Evolutionary conservation across 2,329 filamentous ascomycete genomes (phyloP), one percentile per base, ranked within the genome.

Genomic region (Anthostomella pinea): DNA sequence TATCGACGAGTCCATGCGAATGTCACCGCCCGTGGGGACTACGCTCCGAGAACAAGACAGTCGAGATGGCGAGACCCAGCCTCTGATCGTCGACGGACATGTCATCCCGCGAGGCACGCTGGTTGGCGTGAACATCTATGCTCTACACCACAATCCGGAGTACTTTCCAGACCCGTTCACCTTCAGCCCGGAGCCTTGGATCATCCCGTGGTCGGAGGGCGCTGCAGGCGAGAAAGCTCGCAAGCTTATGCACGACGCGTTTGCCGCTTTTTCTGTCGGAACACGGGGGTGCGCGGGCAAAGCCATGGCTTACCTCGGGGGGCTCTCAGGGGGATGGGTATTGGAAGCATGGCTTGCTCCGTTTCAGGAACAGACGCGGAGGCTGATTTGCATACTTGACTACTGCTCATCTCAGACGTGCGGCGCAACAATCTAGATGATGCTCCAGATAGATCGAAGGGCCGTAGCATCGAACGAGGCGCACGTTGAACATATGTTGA

Each of bases 1-100:
- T 33, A 39, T 39, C 16, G 36, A 39, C 19, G 36, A 39, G 24
- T 15, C 26, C 9, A 13, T 45, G 13, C 39, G 42, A 7, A 33
- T 42, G 11, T 19, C 43, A 3, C 33, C 33, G 2, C 31, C 39
- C 2, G 18, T 26, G 9, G 27, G 14, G 2, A 33, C 21, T 1
- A 16, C 30, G n/a, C 39, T 37, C 33, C 38, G 41, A 2, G 22
- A 44, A n/a, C 26, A 30, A 2, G 30, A 38, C 13, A 15, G 13
- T 19, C 15, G 14, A 15, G 7, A n/a, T 23, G 13, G 6, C n/a
- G 31, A 29, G 8, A 23, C 23, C 6, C 8, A 20, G 8, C 35
- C 18, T 5, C 23, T 39, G 14, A 17, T 39, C 11, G 24, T 39
- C 8, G 36, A 39, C 21, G 36, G 36, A 5, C 22, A 28, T 9